These are phyloP conservation scores for Fraxinus angustifolia DNA, from an alignment of 305 asterid species.

Conservation along the genomic window DNA sequence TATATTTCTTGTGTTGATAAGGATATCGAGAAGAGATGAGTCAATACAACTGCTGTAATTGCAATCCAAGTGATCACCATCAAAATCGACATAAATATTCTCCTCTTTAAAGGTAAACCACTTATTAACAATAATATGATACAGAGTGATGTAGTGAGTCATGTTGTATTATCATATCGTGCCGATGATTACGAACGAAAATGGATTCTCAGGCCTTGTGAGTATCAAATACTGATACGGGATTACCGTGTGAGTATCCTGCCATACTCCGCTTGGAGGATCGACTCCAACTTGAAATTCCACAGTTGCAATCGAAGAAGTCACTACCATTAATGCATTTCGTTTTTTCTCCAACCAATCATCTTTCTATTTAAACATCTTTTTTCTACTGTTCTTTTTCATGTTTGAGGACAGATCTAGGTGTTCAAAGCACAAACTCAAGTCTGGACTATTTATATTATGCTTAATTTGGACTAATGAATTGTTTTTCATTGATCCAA, in stretches of 20 bases:
- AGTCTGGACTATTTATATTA: neutral
- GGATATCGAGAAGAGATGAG: neutral
- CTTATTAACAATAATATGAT: no score
- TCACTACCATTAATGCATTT: conserved; percentile 27
- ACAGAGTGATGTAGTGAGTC: neutral
- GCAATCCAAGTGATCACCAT: no score
- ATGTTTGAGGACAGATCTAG: neutral
- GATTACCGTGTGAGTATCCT: no score
- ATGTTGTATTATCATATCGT: neutral
- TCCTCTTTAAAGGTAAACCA: no score
- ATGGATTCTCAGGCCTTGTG: no score
- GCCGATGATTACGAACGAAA: no score
- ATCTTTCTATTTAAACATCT: neutral
- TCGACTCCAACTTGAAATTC: conserved; percentile 2
- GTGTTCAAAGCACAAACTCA: neutral
- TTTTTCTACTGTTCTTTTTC: neutral
- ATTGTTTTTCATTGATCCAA: neutral
- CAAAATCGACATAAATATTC: no score
- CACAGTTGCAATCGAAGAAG: conserved; percentile 28
- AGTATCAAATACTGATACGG: no score
- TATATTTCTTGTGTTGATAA: neutral
- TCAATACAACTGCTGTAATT: no score
- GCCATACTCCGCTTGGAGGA: no score
- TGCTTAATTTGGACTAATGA: neutral
- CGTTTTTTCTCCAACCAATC: conserved; percentile 18